Conservation (phyloP, 2,329 filamentous ascomycete species). For the Acephala macrosclerotiorum region DNA sequence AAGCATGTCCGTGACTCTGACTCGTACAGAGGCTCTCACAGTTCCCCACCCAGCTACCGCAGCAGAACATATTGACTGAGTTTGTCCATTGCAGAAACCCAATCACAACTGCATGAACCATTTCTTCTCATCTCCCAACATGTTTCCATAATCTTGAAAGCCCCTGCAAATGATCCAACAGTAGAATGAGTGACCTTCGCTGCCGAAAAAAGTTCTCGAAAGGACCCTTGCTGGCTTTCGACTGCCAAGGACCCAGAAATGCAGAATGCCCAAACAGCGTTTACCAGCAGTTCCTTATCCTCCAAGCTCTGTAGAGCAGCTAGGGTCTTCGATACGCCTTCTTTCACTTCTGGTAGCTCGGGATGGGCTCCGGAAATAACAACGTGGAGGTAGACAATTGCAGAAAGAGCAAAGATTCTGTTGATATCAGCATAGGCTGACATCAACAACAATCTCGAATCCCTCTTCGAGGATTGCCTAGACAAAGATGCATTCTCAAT, state of each 20-base stretch:
- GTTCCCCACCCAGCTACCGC: no score
- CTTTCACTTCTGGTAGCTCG: slow-evolving; percentile 29
- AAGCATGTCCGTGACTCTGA: no score
- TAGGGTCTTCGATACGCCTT: neutral
- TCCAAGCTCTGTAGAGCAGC: neutral
- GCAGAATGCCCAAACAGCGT: neutral
- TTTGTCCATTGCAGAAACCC: neutral
- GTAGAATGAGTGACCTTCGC: neutral
- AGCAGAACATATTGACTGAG: neutral
- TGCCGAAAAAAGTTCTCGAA: neutral
- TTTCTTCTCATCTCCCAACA: neutral
- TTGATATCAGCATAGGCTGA: neutral
- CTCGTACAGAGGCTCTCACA: no score
- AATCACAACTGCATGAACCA: neutral
- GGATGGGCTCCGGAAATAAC: slow-evolving; percentile 32
- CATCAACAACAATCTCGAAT: neutral
- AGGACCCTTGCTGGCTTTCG: neutral
- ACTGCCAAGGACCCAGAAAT: neutral
- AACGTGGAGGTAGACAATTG: slow-evolving; percentile 31
- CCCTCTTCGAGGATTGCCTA: neutral
- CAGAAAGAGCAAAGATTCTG: slow-evolving; percentile 28
- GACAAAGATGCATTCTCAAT: neutral
- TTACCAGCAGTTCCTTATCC: neutral
- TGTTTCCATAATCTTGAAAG: neutral
- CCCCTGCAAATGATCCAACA: neutral